phyloP scores from a whole-genome alignment of 805 yeast genomes.

The Wickerhamiella nectarea region DNA sequence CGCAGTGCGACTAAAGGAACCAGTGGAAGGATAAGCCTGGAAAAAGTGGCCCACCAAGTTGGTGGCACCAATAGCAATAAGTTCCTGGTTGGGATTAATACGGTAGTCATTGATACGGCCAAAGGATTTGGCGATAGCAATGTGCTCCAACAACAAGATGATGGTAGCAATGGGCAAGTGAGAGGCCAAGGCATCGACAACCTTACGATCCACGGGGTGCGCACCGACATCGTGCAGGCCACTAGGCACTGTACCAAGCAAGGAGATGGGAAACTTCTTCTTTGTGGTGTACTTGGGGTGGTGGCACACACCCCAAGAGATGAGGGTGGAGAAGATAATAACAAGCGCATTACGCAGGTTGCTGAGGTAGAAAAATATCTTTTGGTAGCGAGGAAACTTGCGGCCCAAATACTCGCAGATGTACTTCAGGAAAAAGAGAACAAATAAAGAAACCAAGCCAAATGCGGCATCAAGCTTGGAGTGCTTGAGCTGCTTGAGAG shows the following conservation, averaged over 20 bases:
- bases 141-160: conserved; percentile 75
- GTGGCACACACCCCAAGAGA: conserved; percentile 61
- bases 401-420: conserved; percentile 45
- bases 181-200: conserved; percentile 47
- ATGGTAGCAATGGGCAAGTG: conserved; percentile 80
- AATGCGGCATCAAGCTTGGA: conserved; percentile 77
- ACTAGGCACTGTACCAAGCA: conserved; percentile 67
- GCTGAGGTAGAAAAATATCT: conserved; percentile 51
- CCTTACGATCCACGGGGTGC: conserved; percentile 47
- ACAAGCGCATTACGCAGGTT: conserved; percentile 74
- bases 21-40: conserved; percentile 90
- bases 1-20: conserved; percentile 90
- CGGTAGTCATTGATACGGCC: conserved; percentile 87
- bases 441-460: conserved; percentile 60
- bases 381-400: conserved; percentile 45
- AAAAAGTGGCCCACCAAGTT: conserved; percentile 85
- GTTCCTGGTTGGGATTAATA: conserved; percentile 84
- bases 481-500: conserved; percentile 56
- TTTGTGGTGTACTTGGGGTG: conserved; percentile 31
- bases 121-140: conserved; percentile 84
- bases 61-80: conserved; percentile 84
- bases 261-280: conserved; percentile 37
- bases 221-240: conserved; percentile 71
- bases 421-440: conserved; percentile 63
- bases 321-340: conserved; percentile 67